Evolutionary conservation across 345 rosid species (phyloP).

Genomic region (Punica granatum): DNA sequence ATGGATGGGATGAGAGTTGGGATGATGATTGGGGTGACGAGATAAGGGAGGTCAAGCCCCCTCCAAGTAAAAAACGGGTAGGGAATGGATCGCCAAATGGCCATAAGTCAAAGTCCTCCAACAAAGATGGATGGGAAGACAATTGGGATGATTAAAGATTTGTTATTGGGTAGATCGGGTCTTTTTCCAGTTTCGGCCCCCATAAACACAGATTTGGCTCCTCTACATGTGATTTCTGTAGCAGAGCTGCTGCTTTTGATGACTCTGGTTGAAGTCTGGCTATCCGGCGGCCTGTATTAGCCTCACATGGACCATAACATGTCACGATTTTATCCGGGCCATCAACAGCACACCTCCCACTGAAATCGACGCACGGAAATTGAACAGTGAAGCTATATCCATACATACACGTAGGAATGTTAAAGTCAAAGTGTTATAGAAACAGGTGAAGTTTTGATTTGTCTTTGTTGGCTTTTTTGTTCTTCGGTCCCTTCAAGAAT

Average conservation of each 20-base stretch:
- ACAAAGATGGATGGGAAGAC: slow-evolving; percentile 17
- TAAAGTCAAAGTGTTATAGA: background rate
- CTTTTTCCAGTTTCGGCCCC: background rate
- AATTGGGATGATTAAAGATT: slow-evolving; percentile 23
- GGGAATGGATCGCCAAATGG: slow-evolving; percentile 18
- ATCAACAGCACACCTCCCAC: background rate
- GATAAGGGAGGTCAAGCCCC: slow-evolving; percentile 17
- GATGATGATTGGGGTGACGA: slow-evolving; percentile 30
- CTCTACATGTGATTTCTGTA: background rate
- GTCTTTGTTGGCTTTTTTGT: background rate
- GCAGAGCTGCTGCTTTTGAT: background rate
- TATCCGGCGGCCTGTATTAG: no score
- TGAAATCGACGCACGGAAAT: background rate
- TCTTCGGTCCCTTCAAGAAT: background rate
- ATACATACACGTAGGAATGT: background rate
- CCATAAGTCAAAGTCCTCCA: slow-evolving; percentile 3
- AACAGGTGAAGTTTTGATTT: background rate
- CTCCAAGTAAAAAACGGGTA: slow-evolving; percentile 9
- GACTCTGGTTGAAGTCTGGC: background rate
- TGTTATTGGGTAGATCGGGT: background rate
- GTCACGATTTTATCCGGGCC: background rate
- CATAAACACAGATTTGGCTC: background rate
- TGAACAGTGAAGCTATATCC: background rate
- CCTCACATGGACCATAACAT: no score
- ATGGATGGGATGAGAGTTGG: slow-evolving; percentile 32